phyloP scores from a whole-genome alignment of 495 filamentous ascomycete species.

The Penicillium simplicissimum region DNA sequence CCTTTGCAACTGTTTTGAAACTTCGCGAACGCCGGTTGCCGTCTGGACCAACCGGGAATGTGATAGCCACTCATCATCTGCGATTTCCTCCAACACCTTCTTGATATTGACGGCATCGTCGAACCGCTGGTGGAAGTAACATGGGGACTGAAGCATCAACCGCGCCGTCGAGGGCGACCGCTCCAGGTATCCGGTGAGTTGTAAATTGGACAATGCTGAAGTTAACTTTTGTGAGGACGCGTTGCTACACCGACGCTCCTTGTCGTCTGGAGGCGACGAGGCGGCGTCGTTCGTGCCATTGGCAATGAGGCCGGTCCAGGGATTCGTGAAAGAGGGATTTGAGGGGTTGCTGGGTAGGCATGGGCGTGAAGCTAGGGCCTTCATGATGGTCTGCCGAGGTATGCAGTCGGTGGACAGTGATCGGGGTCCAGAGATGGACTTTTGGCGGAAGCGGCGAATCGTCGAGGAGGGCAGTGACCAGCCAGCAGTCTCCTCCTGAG shows the following conservation, averaged over 20 bases:
- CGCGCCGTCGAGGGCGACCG: slow-evolving; percentile 61
- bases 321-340: slow-evolving; percentile 45
- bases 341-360: slow-evolving; percentile 55
- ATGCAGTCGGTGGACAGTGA: slow-evolving; percentile 67
- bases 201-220: slow-evolving; percentile 63
- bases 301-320: slow-evolving; percentile 50
- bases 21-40: slow-evolving; percentile 89
- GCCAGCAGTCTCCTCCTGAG: slow-evolving; percentile 35
- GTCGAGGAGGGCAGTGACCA: slow-evolving; percentile 34
- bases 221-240: slow-evolving; percentile 63
- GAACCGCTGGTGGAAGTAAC: slow-evolving; percentile 96
- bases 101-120: slow-evolving; percentile 95
- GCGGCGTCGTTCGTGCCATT: slow-evolving; percentile 26
- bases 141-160: slow-evolving; percentile 79
- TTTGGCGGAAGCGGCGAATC: slow-evolving; percentile 42
- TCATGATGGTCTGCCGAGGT: slow-evolving; percentile 83
- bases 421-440: slow-evolving; percentile 48
- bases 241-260: slow-evolving; percentile 48
- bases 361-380: slow-evolving; percentile 76
- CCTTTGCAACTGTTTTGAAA: slow-evolving; percentile 89
- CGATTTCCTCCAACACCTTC: slow-evolving; percentile 91
- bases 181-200: slow-evolving; percentile 43
- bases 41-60: slow-evolving; percentile 93
- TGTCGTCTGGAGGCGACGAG: slow-evolving; percentile 35
- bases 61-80: slow-evolving; percentile 83